phyloP scores from a whole-genome alignment of 352 stramenopile genomes.

The Phytophthora cryptogea region DNA sequence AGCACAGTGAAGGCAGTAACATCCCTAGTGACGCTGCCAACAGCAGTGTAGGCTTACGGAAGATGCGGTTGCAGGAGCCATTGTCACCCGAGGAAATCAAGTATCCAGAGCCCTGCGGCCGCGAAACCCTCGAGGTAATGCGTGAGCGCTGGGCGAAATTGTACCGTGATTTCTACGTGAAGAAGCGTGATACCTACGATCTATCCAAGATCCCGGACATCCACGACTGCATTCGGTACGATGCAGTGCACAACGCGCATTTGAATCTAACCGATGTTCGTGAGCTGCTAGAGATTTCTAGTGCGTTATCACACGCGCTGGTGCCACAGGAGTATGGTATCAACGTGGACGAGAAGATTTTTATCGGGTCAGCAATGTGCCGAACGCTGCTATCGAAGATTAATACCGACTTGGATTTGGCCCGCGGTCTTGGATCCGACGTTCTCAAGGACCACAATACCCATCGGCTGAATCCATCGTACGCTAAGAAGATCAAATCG shows the following conservation, averaged over 20 bases:
- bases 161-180: slow-evolving; percentile 96
- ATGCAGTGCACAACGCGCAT: slow-evolving; percentile 98
- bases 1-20: slow-evolving; percentile 38
- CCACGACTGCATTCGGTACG: slow-evolving; percentile 98
- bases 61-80: slow-evolving; percentile 28
- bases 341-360: slow-evolving; percentile 85
- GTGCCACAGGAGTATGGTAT: slow-evolving; percentile 92
- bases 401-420: slow-evolving; percentile 85
- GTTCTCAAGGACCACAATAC: slow-evolving; percentile 68
- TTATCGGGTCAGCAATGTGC: slow-evolving; percentile 89
- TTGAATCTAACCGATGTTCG: slow-evolving; percentile 92
- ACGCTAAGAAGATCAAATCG: slow-evolving; percentile 90
- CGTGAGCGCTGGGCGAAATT: slow-evolving; percentile 93
- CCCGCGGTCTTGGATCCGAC: slow-evolving; percentile 50
- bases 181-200: slow-evolving; percentile 93
- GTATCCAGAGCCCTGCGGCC: slow-evolving; percentile 82
- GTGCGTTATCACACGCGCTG: slow-evolving; percentile 89
- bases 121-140: slow-evolving; percentile 89
- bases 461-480: slow-evolving; percentile 82
- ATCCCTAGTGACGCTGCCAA: slow-evolving; percentile 45
- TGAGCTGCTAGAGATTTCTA: slow-evolving; percentile 95
- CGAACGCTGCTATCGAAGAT: slow-evolving; percentile 89
- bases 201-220: slow-evolving; percentile 98
- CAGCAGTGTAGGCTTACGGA: slow-evolving; percentile 35
- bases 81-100: slow-evolving; percentile 61